Conservation (phyloP, 805 yeast species). For the Barnettozyma populi region DNA sequence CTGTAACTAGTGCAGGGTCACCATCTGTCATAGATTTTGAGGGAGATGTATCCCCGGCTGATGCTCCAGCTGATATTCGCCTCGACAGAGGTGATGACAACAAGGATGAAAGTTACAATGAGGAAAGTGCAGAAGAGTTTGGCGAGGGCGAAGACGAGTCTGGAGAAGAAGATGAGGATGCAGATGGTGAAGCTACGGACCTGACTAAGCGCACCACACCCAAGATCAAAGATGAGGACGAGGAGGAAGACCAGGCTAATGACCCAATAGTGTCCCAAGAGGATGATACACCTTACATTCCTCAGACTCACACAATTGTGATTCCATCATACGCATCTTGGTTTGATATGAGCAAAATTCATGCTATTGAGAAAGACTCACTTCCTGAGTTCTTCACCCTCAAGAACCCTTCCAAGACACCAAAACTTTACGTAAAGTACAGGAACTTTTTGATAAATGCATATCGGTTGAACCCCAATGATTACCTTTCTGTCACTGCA, state of each 20-base stretch:
- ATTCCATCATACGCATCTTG: slow-evolving; percentile 85
- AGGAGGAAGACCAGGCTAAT: slow-evolving; percentile 4
- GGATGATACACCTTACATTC: slow-evolving; percentile 24
- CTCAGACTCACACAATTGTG: slow-evolving; percentile 78
- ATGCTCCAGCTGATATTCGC: background rate
- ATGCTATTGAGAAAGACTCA: slow-evolving; percentile 74
- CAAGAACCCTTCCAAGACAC: slow-evolving; percentile 70
- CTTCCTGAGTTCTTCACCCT: slow-evolving; percentile 83
- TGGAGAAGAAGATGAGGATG: slow-evolving; percentile 7
- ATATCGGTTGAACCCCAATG: slow-evolving; percentile 83
- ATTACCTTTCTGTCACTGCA: slow-evolving; percentile 84
- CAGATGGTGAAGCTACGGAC: slow-evolving; percentile 7
- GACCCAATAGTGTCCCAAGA: slow-evolving; percentile 3
- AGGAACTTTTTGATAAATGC: slow-evolving; percentile 88
- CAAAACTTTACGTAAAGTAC: slow-evolving; percentile 72
- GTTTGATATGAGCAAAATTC: slow-evolving; percentile 71
- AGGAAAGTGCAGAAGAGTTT: slow-evolving; percentile 10
- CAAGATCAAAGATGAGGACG: slow-evolving; percentile 14
- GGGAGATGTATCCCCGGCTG: background rate
- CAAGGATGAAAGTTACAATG: slow-evolving; percentile 9
- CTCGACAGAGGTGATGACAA: background rate
- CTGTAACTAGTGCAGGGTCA: background rate
- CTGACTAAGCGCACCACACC: slow-evolving; percentile 14
- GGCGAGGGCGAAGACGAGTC: slow-evolving; percentile 12
- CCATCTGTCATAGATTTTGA: background rate